A percentile compares a stretch with the other conserved stretches of the same genome.
Evolutionary conservation across 768 basidiomycete genomes (phyloP).

Genomic region (Macrolepiota dolichaula): DNA sequence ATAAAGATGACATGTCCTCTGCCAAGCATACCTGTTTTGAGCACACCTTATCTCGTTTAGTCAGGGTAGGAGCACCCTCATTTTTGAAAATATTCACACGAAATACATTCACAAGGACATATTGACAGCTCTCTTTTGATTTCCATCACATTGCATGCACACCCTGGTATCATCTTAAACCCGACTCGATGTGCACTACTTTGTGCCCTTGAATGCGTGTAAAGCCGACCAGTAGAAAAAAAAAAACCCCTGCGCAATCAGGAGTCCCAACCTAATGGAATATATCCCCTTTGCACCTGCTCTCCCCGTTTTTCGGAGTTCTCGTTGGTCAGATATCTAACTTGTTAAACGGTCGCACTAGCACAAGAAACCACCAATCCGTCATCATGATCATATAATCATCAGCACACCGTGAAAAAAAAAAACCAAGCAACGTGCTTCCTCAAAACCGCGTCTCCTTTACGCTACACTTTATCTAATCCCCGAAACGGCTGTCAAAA

Average conservation of each 20-base stretch:
- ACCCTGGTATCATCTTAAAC: neutral
- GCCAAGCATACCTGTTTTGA: neutral
- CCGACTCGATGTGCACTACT: no score
- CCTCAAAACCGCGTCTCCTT: no score
- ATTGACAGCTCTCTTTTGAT: neutral
- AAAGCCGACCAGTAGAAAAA: neutral
- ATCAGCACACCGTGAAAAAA: no score
- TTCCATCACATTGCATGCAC: neutral
- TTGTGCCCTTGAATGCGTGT: no score
- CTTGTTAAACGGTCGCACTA: neutral
- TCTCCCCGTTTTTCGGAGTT: neutral
- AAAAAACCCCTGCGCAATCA: neutral
- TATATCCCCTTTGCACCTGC: neutral
- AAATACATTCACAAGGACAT: neutral
- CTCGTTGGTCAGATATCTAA: neutral
- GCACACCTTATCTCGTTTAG: neutral
- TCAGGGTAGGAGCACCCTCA: constrained; percentile 1
- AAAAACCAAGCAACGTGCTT: neutral
- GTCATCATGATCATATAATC: no score
- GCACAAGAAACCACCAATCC: neutral
- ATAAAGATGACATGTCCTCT: neutral
- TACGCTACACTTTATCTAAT: neutral
- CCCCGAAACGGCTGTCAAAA: neutral
- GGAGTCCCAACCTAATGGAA: neutral
- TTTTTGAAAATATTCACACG: neutral